Evolutionary conservation across 768 basidiomycete genomes (phyloP), one percentile per base, ranked within the genome.

Genomic region (Paxillus rubicundulus): DNA sequence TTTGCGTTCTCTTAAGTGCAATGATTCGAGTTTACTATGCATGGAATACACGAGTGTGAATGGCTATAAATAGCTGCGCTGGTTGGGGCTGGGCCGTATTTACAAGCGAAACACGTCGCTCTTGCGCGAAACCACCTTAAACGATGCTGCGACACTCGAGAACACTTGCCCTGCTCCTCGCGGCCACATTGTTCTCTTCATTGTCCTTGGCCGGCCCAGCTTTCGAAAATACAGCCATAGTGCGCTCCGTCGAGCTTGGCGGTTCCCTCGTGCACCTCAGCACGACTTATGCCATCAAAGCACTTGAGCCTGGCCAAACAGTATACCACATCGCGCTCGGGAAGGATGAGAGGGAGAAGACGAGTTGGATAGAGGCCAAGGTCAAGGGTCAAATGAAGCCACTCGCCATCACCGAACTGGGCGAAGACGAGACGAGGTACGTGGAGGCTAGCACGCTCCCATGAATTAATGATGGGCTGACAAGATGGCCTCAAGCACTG

Each of bases 151-250:
- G 53, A 49, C 72, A 69, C 65, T 75, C 70, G 70, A 76, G 76
- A 75, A 74, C 63, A 61, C 67, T 71, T 54, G 67, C 82, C 52
- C 67, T 81, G 58, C 71, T 82, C 60, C 66, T 82, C 44, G 63
- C 61, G 45, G 57, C 66, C 51, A 61, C 81, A 9, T 63, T 82
- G 13, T 64, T 72, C 46, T 68, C 73, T 36, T 66, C 75, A 24
- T 64, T 74, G 21, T 65, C 71, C 30, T 69, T 73, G 30, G 74
- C 75, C 4, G 67, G 70, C 55, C 74, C 75, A 61, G 78, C 84
- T 2, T 92, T 92, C 72, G 90, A 92, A 79, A 93, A 93, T 61
- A 91, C 88, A 18, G 90, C 87, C 56, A 80, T 98, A 55, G 89
- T 94, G 30, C 87, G 92, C 62, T 85, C 89, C 5, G 77, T 93